These are phyloP conservation scores for Clitoria ternatea DNA, from an alignment of 306 rosid genomes.

Conservation along the genomic window DNA sequence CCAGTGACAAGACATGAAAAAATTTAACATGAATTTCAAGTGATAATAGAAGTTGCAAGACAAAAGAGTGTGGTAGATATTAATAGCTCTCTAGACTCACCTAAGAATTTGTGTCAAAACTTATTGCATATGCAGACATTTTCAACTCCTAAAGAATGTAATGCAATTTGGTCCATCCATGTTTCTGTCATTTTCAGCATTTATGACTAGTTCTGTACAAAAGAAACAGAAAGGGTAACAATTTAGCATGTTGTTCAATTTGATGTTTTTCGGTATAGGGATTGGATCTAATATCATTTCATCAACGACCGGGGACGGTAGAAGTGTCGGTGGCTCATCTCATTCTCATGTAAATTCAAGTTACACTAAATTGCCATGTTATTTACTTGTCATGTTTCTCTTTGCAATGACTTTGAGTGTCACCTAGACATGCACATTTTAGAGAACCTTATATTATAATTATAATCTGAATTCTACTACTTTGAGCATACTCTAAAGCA, in stretches of 20 bases:
- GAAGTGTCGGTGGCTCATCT: constrained; percentile 22
- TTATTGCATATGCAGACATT: background rate
- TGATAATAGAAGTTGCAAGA: no score
- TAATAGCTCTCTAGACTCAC: no score
- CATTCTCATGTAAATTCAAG: constrained; percentile 26
- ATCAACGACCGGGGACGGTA: constrained; percentile 19
- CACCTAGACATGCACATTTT: constrained; percentile 14
- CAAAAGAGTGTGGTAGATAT: no score
- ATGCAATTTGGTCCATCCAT: background rate
- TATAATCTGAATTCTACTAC: background rate
- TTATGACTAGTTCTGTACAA: background rate
- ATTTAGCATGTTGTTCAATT: background rate
- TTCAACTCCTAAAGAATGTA: background rate
- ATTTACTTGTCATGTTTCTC: constrained; percentile 29
- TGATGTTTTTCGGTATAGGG: constrained; percentile 18
- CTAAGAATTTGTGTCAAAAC: background rate
- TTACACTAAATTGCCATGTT: constrained; percentile 20
- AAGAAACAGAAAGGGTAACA: background rate
- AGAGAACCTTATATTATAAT: constrained; percentile 1
- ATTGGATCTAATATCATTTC: constrained; percentile 23
- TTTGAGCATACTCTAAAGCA: background rate
- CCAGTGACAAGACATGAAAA: no score
- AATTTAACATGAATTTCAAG: no score
- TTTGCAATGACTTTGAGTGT: constrained; percentile 21
- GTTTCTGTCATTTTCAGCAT: background rate